Base-by-base conservation (phyloP, 768 basidiomycete species). In the Melanogaster broomeanus region DNA sequence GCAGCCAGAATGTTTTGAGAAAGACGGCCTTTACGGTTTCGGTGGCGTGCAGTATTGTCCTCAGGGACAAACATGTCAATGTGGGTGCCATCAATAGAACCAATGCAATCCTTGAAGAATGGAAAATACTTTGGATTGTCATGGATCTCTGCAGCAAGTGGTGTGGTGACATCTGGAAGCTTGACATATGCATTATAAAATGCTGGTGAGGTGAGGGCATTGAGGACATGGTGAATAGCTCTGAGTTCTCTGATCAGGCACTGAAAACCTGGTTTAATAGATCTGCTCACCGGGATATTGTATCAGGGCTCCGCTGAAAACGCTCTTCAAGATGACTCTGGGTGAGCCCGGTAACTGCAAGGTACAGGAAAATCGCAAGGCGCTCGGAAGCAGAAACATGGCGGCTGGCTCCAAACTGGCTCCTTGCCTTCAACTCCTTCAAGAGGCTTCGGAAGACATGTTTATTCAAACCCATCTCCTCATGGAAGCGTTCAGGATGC, bases 401-500 rank as follows among this genome's bases (percentile, higher is more conserved):
- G 37, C 45, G n/a, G n/a, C 8, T 6, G 7, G 16, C 34, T 35
- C 1, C 10, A 35, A 37, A 16, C 35, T 9, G 9, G 22, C 22
- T 1, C 2, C 6, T 9, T 25, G 31, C n/a, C 6, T 8, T 19
- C n/a, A 40, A 13, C 22, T 38, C 46, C 3, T 11, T 9, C 6
- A 41, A 4, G 1, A 49, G 10, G 13, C 22, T n/a, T 8, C 12
- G 30, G 24, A 49, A 42, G 16, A n/a, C 41, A 19, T 42, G 15
- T 13, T 24, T 24, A 3, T 16, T 12, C n/a, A 10, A 4, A 1
- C 21, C 2, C 4, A 48, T n/a, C 13, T 57, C 47, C 18, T 42
- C 30, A 3, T 54, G 27, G 25, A 66, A 61, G 1, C 45, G 44
- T 2, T 60, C 39, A 0, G 48, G 56, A 57, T 67, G 62, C n/a